phyloP scores from a whole-genome alignment of 352 stramenopile species.

The Thalassiosira ordinaria region DNA sequence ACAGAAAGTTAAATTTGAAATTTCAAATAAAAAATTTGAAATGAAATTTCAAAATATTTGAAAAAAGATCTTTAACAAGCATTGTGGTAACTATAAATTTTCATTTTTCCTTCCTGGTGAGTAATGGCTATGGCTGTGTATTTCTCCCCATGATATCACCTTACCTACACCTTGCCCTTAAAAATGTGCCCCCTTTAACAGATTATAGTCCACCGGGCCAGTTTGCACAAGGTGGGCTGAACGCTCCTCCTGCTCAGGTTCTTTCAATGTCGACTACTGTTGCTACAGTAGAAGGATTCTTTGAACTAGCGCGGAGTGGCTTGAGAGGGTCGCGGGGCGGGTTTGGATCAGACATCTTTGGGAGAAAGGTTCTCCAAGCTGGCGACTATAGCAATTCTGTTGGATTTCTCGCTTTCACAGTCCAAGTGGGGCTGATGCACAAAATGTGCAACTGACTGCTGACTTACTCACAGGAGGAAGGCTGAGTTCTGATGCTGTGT shows the following conservation, averaged over 20 bases:
- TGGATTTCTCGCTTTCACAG: slow-evolving; percentile 32
- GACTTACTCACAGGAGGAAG: slow-evolving; percentile 76
- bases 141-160: neutral
- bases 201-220: slow-evolving; percentile 50
- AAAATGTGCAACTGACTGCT: slow-evolving; percentile 70
- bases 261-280: slow-evolving; percentile 54
- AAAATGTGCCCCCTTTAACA: neutral
- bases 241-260: slow-evolving; percentile 63
- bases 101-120: slow-evolving; percentile 70
- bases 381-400: slow-evolving; percentile 37
- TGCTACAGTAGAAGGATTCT: slow-evolving; percentile 61
- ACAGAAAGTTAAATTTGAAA: too few relatives aligned
- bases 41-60: too few relatives aligned
- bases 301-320: slow-evolving; percentile 42
- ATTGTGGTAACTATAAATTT: too few relatives aligned
- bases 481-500: slow-evolving; percentile 51
- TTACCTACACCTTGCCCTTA: neutral
- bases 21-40: too few relatives aligned
- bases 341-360: slow-evolving; percentile 43
- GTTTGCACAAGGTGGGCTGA: slow-evolving; percentile 33
- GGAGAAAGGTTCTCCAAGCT: neutral
- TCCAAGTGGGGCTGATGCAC: slow-evolving; percentile 12
- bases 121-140: neutral
- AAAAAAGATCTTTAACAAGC: too few relatives aligned
- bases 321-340: slow-evolving; percentile 25